These are phyloP conservation scores for Neoboletus subvelutipes DNA, from an alignment of 768 basidiomycete species.

Conservation along the genomic window DNA sequence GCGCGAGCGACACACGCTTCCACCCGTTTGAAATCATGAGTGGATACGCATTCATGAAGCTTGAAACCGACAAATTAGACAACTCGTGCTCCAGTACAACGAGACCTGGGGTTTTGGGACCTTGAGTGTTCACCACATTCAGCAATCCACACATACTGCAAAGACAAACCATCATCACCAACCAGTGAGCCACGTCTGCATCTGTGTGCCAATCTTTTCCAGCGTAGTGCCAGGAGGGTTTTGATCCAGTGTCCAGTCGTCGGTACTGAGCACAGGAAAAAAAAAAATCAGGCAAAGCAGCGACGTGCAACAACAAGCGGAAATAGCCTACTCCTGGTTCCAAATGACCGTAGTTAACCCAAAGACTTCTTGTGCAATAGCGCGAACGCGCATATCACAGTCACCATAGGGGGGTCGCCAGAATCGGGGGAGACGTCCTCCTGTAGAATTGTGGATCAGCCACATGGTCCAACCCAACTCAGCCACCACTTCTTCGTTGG, in stretches of 20 bases:
- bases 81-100: constrained; percentile 86
- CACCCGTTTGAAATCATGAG: constrained; percentile 68
- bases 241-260: constrained; percentile 68
- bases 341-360: constrained; percentile 83
- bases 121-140: constrained; percentile 26
- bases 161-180: constrained; percentile 8
- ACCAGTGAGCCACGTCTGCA: constrained; percentile 62
- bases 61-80: constrained; percentile 52
- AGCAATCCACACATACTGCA: background rate
- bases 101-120: constrained; percentile 75
- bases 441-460: constrained; percentile 76
- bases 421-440: constrained; percentile 70
- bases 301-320: background rate
- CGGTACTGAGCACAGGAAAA: constrained; percentile 51
- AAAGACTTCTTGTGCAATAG: constrained; percentile 86
- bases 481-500: constrained; percentile 65
- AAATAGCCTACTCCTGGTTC: constrained; percentile 74
- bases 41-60: constrained; percentile 67
- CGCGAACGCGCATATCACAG: constrained; percentile 76
- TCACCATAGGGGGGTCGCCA: constrained; percentile 93
- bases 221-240: constrained; percentile 41
- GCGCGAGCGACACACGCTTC: constrained; percentile 59
- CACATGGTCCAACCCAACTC: constrained; percentile 79
- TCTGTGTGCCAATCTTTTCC: constrained; percentile 43
- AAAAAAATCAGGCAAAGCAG: background rate